phyloP scores from a whole-genome alignment of 768 basidiomycete genomes.

The Trametopsis cervina region DNA sequence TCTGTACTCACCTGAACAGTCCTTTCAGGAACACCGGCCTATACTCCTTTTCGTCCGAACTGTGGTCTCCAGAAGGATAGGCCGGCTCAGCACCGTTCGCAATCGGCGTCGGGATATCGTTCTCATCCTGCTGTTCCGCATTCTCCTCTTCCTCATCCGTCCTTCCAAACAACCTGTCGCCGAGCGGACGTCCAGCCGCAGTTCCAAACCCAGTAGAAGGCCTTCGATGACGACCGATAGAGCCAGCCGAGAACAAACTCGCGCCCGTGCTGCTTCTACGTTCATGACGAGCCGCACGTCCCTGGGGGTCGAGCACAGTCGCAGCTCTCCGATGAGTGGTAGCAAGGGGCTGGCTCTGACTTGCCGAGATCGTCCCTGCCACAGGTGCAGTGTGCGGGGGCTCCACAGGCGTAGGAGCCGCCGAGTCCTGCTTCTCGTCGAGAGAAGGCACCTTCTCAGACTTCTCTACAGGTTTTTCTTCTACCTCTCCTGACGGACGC shows the following conservation, averaged over 20 bases:
- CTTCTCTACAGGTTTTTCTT: constrained; percentile 12
- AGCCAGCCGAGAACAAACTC: constrained; percentile 43
- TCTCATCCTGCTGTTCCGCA: constrained; percentile 28
- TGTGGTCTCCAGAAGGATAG: constrained; percentile 34
- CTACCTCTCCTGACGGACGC: constrained; percentile 26
- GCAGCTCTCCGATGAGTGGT: constrained; percentile 67
- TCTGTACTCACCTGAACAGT: constrained; percentile 66
- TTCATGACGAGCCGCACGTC: constrained; percentile 58
- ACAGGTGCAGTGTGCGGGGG: constrained; percentile 11
- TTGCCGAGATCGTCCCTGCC: constrained; percentile 27
- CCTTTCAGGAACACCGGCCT: constrained; percentile 97
- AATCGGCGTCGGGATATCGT: constrained; percentile 31
- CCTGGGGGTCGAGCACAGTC: constrained; percentile 66
- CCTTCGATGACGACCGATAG: constrained; percentile 60
- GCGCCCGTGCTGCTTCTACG: constrained; percentile 74
- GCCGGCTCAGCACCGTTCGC: constrained; percentile 28
- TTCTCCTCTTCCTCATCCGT: constrained; percentile 39
- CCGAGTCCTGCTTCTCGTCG: constrained; percentile 19
- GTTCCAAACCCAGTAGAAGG: constrained; percentile 61
- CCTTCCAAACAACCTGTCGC: constrained; percentile 43
- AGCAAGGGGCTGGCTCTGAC: constrained; percentile 50
- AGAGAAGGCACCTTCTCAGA: constrained; percentile 19
- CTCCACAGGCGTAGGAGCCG: constrained; percentile 14
- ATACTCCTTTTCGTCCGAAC: constrained; percentile 63
- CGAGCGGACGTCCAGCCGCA: constrained; percentile 22